These are phyloP conservation scores for Cadophora malorum DNA, from an alignment of 2,329 filamentous ascomycete genomes.

Conservation along the genomic window DNA sequence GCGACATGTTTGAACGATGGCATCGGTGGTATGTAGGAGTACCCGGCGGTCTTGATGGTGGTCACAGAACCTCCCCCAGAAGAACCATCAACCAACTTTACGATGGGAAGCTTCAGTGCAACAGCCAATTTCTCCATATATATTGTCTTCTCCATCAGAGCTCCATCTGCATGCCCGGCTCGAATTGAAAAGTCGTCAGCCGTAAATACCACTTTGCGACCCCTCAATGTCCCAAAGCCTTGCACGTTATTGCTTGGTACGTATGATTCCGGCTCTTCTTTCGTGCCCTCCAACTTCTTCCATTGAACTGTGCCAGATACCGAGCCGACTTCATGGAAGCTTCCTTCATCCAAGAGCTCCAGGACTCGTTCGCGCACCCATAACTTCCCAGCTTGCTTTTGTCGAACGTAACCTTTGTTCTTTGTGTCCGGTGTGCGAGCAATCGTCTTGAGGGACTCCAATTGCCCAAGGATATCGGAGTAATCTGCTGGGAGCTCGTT, in stretches of 20 bases:
- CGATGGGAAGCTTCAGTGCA: conserved; percentile 61
- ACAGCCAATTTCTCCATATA: conserved; percentile 68
- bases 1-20: conserved; percentile 59
- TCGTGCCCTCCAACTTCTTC: conserved; percentile 53
- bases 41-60: conserved; percentile 60
- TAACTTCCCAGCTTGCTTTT: conserved; percentile 68
- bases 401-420: conserved; percentile 64
- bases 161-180: conserved; percentile 68
- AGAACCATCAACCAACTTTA: conserved; percentile 69
- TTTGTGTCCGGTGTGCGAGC: conserved; percentile 60
- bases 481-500: conserved; percentile 63
- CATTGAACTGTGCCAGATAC: conserved; percentile 65
- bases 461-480: conserved; percentile 64
- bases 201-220: conserved; percentile 63
- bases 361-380: conserved; percentile 69
- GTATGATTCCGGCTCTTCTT: conserved; percentile 57
- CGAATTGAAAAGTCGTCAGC: conserved; percentile 69
- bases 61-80: conserved; percentile 68
- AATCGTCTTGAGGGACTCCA: conserved; percentile 57
- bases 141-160: conserved; percentile 61
- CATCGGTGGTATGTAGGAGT: conserved; percentile 65
- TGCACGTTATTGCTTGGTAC: conserved; percentile 69
- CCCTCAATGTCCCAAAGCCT: conserved; percentile 59
- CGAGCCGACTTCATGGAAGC: conserved; percentile 65
- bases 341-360: conserved; percentile 60